Evolutionary conservation across 2,329 filamentous ascomycete genomes (phyloP).

Genomic region (Aspergillus fructus): DNA sequence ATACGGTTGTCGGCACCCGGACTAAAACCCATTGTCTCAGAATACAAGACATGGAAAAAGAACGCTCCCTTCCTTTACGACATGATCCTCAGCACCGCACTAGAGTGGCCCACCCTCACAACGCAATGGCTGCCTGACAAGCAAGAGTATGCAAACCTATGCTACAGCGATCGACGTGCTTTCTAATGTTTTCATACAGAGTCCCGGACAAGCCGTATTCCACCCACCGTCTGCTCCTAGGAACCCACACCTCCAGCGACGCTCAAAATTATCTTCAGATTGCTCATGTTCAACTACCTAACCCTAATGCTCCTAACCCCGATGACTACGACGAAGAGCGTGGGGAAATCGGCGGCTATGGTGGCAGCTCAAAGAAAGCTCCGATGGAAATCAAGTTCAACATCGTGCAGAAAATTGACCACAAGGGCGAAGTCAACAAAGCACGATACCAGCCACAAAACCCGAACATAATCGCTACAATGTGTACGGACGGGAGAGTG

Average conservation of each 20-base stretch:
- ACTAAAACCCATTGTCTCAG: conserved; percentile 45
- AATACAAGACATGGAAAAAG: conserved; percentile 99
- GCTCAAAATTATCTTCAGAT: conserved; percentile 92
- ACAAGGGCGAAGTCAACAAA: conserved; percentile 97
- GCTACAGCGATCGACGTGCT: neutral
- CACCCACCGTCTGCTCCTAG: conserved; percentile 84
- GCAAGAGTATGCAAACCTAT: conserved; percentile 59
- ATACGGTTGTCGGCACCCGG: neutral
- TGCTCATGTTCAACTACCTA: conserved; percentile 89
- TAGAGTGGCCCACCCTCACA: conserved; percentile 96
- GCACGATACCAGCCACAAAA: conserved; percentile 97
- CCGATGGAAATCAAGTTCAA: conserved; percentile 76
- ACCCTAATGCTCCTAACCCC: conserved; percentile 67
- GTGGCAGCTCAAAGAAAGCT: conserved; percentile 66
- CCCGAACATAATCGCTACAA: conserved; percentile 90
- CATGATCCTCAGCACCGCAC: conserved; percentile 89
- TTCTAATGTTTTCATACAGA: conserved; percentile 33
- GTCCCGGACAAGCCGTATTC: conserved; percentile 83
- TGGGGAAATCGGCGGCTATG: conserved; percentile 92
- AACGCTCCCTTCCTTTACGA: conserved; percentile 98
- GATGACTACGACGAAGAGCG: conserved; percentile 88
- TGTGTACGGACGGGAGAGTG: conserved; percentile 82
- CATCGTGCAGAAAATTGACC: conserved; percentile 93
- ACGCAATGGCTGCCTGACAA: conserved; percentile 98
- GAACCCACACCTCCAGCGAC: conserved; percentile 87